These are phyloP conservation scores for Incumbomyces delicatus DNA, from an alignment of 2,329 filamentous ascomycete species.

Conservation along the genomic window DNA sequence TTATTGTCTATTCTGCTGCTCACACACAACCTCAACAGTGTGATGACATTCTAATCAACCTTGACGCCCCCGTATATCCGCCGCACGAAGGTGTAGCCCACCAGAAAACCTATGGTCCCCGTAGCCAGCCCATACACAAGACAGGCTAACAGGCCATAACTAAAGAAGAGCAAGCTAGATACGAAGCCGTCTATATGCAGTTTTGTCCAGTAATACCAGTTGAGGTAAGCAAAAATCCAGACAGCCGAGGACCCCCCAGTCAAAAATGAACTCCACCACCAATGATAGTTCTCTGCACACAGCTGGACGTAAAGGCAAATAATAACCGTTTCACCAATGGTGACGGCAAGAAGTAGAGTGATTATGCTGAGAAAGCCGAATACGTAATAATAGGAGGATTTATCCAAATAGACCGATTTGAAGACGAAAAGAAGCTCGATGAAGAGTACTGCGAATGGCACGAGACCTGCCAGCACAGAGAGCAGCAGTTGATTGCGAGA, in stretches of 20 bases:
- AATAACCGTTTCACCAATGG: constrained; percentile 72
- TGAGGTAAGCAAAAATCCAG: constrained; percentile 75
- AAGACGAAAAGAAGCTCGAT: constrained; percentile 82
- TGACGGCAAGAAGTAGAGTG: constrained; percentile 60
- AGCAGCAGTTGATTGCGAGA: constrained; percentile 55
- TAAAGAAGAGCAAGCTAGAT: constrained; percentile 72
- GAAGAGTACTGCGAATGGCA: constrained; percentile 80
- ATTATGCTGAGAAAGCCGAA: constrained; percentile 77
- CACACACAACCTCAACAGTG: no score
- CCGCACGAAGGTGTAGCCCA: constrained; percentile 73
- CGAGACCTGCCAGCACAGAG: constrained; percentile 54
- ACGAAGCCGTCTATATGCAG: constrained; percentile 73
- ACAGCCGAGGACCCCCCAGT: constrained; percentile 65
- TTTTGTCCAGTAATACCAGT: constrained; percentile 75
- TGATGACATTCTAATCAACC: constrained; percentile 13
- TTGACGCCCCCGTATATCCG: constrained; percentile 50
- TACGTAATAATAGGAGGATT: constrained; percentile 84
- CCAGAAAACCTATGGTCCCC: constrained; percentile 75
- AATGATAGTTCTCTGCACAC: constrained; percentile 76
- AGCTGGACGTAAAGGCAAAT: constrained; percentile 75
- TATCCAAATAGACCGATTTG: constrained; percentile 80
- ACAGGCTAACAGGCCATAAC: constrained; percentile 73
- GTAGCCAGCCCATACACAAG: constrained; percentile 70
- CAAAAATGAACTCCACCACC: constrained; percentile 87
- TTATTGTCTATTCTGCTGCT: no score